Evolutionary conservation across 2,329 filamentous ascomycete species (phyloP).

Genomic region (Fusarium sp.): DNA sequence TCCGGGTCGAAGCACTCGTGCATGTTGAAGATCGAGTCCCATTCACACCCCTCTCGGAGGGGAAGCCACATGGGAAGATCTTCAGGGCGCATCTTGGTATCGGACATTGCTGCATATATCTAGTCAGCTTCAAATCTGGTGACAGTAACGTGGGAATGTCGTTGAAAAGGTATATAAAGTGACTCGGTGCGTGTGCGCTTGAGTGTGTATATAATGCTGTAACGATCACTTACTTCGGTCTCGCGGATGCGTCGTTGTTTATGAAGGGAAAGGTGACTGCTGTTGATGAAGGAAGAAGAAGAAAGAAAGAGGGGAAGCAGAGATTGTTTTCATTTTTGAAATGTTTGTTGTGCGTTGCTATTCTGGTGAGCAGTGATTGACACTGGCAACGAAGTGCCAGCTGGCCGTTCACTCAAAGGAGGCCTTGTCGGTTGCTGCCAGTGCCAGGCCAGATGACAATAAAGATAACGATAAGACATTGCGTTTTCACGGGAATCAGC

Average conservation of each 20-base stretch:
- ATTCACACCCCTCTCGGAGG: slow-evolving; percentile 15
- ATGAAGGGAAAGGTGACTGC: neutral
- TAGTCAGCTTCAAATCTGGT: neutral
- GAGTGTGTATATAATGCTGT: neutral
- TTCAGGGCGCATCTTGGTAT: slow-evolving; percentile 3
- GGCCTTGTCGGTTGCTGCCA: neutral
- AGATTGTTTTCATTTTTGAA: neutral
- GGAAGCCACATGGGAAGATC: slow-evolving; percentile 16
- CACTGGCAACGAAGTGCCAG: neutral
- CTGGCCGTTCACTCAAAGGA: neutral
- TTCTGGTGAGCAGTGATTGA: neutral
- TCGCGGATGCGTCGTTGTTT: neutral
- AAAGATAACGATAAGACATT: neutral
- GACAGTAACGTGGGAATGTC: neutral
- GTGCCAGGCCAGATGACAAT: neutral
- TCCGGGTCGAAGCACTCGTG: slow-evolving; percentile 18
- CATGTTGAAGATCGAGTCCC: slow-evolving; percentile 15
- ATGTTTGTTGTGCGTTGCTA: slow-evolving; percentile 14
- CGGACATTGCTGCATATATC: neutral
- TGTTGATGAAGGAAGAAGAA: neutral
- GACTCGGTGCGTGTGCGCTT: neutral
- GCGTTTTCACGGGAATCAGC: neutral
- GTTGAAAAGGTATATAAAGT: neutral
- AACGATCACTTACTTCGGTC: neutral
- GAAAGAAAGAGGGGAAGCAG: neutral